Percentiles rank a stretch among this genome's conserved stretches.
Conservation (phyloP, 2,329 filamentous ascomycete species). For the Talaromyces sp. region DNA sequence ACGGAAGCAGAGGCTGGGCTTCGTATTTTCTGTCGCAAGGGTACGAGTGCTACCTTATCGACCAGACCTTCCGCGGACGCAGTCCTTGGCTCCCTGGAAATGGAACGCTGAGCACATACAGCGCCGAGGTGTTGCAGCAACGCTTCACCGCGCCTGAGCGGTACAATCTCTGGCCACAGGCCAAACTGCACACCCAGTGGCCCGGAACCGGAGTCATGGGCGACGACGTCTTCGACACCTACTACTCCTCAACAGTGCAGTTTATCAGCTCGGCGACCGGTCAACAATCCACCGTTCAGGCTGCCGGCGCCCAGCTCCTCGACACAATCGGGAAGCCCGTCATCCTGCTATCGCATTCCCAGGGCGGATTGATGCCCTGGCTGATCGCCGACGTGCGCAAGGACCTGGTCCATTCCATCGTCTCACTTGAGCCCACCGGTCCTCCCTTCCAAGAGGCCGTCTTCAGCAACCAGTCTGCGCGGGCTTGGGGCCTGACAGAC, state of each 20-base stretch:
- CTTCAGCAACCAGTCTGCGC: slow-evolving; percentile 29
- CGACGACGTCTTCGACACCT: slow-evolving; percentile 47
- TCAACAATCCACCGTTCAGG: slow-evolving; percentile 27
- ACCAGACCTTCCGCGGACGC: slow-evolving; percentile 34
- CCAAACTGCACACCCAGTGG: slow-evolving; percentile 42
- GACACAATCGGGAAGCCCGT: slow-evolving; percentile 36
- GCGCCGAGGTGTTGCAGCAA: slow-evolving; percentile 21
- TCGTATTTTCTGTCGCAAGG: slow-evolving; percentile 43
- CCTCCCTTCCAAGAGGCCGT: slow-evolving; percentile 46
- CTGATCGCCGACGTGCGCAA: slow-evolving; percentile 47
- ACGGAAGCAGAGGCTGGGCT: slow-evolving; percentile 44
- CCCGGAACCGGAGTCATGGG: slow-evolving; percentile 27
- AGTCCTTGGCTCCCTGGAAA: slow-evolving; percentile 20
- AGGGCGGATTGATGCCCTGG: slow-evolving; percentile 44
- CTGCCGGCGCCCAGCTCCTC: slow-evolving; percentile 41
- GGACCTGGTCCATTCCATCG: slow-evolving; percentile 41
- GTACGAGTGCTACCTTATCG: slow-evolving; percentile 43
- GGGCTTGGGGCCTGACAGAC: slow-evolving; percentile 45
- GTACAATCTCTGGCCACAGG: slow-evolving; percentile 38
- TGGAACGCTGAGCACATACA: slow-evolving; percentile 15
- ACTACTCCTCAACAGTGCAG: slow-evolving; percentile 33
- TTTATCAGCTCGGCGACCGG: not conserved
- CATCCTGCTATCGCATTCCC: slow-evolving; percentile 46
- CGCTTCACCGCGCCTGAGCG: slow-evolving; percentile 29
- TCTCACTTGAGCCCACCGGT: slow-evolving; percentile 49